Percentiles rank a stretch among this genome's conserved stretches.
Conservation (phyloP, 495 filamentous ascomycete genomes). For the Trichoderma orchidacearum region DNA sequence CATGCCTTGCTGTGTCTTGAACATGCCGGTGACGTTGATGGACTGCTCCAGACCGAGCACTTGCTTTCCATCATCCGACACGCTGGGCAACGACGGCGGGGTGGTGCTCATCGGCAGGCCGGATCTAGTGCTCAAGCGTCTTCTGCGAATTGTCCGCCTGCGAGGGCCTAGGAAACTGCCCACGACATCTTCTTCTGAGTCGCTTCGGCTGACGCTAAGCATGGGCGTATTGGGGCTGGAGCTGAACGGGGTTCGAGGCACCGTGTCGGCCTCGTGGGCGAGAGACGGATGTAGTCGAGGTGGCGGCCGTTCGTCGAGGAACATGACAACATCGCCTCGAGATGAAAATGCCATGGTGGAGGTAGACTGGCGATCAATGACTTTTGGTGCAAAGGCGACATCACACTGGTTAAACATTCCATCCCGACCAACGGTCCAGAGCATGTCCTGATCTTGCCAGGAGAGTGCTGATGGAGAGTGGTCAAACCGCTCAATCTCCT, state of each 20-base stretch:
- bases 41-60: slow-evolving; percentile 48
- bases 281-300: slow-evolving; percentile 22
- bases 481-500: slow-evolving; percentile 68
- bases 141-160: slow-evolving; percentile 20
- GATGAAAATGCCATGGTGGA: slow-evolving; percentile 49
- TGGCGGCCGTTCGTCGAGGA: slow-evolving; percentile 33
- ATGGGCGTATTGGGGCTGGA: slow-evolving; percentile 28
- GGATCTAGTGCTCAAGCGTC: slow-evolving; percentile 20
- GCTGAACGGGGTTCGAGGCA: slow-evolving; percentile 21
- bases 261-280: slow-evolving; percentile 12
- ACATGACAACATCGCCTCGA: slow-evolving; percentile 43
- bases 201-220: slow-evolving; percentile 46
- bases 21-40: slow-evolving; percentile 39
- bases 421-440: slow-evolving; percentile 83
- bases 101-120: slow-evolving; percentile 34
- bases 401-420: slow-evolving; percentile 82
- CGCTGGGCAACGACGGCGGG: slow-evolving; percentile 38
- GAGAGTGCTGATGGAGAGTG: slow-evolving; percentile 60
- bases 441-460: slow-evolving; percentile 79
- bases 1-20: slow-evolving; percentile 45
- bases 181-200: slow-evolving; percentile 51
- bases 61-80: slow-evolving; percentile 18
- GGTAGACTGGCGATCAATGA: slow-evolving; percentile 58
- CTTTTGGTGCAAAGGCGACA: slow-evolving; percentile 64
- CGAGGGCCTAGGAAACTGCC: slow-evolving; percentile 44